phyloP scores from a whole-genome alignment of 148 eudicot species.

The Diospyros kaki region DNA sequence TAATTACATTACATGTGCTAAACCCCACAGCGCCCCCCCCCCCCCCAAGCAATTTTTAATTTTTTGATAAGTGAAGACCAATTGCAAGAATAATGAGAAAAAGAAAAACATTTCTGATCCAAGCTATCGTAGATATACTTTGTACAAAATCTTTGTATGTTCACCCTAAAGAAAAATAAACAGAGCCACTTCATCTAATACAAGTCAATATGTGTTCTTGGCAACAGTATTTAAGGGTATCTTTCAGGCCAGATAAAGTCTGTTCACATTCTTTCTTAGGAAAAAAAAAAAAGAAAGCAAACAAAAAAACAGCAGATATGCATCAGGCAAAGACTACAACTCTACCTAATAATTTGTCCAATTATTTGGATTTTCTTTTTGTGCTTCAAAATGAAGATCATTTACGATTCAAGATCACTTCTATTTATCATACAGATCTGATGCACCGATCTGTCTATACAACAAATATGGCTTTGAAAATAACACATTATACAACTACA shows the following conservation, averaged over 20 bases:
- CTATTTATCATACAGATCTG: constrained; percentile 3
- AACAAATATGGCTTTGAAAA: background rate
- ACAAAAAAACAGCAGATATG: background rate
- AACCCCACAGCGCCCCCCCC: too few species aligned
- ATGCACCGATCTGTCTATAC: constrained; percentile 1
- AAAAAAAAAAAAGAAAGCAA: too few species aligned
- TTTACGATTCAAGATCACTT: constrained; percentile 7
- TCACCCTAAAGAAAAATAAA: background rate
- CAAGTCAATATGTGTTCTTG: background rate
- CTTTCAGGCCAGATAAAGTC: too few species aligned
- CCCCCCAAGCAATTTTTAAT: too few species aligned
- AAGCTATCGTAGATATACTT: background rate
- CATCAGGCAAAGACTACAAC: background rate
- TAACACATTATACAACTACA: constrained; percentile 6
- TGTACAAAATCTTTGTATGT: background rate
- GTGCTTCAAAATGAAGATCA: background rate
- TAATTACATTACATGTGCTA: background rate
- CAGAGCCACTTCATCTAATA: background rate
- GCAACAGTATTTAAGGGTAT: background rate
- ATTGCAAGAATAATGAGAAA: background rate
- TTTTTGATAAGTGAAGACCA: background rate
- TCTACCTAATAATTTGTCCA: background rate
- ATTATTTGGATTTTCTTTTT: too few species aligned
- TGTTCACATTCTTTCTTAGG: background rate
- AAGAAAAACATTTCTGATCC: background rate